Conservation (phyloP, 768 basidiomycete species). For the Infundibulicybe gibba region DNA sequence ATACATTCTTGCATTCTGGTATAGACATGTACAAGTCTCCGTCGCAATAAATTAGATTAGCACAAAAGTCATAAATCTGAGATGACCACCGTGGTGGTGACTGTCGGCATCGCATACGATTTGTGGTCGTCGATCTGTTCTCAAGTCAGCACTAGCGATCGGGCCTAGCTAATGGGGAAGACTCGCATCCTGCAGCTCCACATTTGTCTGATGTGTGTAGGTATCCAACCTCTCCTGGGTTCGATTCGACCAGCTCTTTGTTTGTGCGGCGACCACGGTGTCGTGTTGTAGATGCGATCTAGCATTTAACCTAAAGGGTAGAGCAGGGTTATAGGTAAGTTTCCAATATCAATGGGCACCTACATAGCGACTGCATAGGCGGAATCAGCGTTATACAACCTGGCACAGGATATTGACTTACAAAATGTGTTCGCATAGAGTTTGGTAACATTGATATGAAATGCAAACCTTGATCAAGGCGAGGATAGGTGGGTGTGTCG, state of each 20-base stretch:
- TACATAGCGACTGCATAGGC: slow-evolving; percentile 27
- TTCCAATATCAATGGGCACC: no score
- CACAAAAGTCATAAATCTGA: slow-evolving; percentile 13
- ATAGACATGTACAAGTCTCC: no score
- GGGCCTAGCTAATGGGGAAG: neutral
- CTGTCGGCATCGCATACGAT: slow-evolving; percentile 15
- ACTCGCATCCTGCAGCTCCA: neutral
- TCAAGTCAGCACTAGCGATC: neutral
- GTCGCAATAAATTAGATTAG: no score
- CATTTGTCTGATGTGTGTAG: slow-evolving; percentile 6
- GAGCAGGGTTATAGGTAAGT: no score
- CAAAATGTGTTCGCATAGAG: slow-evolving; percentile 49
- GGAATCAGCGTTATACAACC: neutral
- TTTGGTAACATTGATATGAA: slow-evolving; percentile 45
- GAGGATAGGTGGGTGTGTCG: neutral
- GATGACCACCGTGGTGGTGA: slow-evolving; percentile 17
- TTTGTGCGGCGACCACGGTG: slow-evolving; percentile 16
- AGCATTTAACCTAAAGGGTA: neutral
- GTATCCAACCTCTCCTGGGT: neutral
- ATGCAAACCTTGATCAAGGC: slow-evolving; percentile 31
- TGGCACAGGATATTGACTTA: slow-evolving; percentile 26
- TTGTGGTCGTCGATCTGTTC: neutral
- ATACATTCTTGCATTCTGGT: no score
- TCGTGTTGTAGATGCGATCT: slow-evolving; percentile 9
- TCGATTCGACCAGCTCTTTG: slow-evolving; percentile 4